Percentiles rank a stretch among this genome's conserved stretches.
Conservation (phyloP, 257 asterid species). For the Coffea canephora region DNA sequence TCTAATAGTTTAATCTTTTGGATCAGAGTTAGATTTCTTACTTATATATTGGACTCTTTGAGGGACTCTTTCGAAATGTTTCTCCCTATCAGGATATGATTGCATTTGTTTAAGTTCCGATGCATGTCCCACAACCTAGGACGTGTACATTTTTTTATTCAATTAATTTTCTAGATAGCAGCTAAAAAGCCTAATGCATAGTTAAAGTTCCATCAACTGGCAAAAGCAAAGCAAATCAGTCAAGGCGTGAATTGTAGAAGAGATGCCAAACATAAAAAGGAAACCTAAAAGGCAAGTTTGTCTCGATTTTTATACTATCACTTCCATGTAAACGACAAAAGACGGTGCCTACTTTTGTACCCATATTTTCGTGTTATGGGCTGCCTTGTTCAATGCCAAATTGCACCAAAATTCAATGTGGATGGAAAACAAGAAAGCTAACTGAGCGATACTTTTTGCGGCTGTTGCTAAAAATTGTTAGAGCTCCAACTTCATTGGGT, state of each 20-base stretch:
- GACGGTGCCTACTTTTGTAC: slow-evolving; percentile 41
- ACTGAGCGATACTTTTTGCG: too few relatives aligned
- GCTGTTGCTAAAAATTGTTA: too few relatives aligned
- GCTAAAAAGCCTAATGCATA: too few relatives aligned
- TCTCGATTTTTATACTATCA: not conserved
- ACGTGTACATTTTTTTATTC: not conserved
- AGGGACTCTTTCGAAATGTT: too few relatives aligned
- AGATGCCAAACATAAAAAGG: not conserved
- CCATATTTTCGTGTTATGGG: not conserved
- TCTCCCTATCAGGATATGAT: not conserved
- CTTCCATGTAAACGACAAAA: slow-evolving; percentile 22
- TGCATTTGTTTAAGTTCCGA: not conserved
- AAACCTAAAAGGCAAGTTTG: not conserved
- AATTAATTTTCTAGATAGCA: not conserved
- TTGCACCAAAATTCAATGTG: slow-evolving; percentile 8
- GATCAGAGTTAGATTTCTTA: too few relatives aligned
- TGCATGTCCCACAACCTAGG: not conserved
- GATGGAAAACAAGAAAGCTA: slow-evolving; percentile 2
- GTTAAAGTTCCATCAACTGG: not conserved
- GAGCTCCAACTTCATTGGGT: too few relatives aligned
- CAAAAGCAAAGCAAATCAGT: not conserved
- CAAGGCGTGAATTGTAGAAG: not conserved
- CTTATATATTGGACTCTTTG: too few relatives aligned
- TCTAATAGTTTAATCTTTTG: too few relatives aligned
- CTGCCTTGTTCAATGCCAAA: slow-evolving; percentile 17